Evolutionary conservation across 768 basidiomycete species (phyloP).

Genomic region (Serpula lacrymans): DNA sequence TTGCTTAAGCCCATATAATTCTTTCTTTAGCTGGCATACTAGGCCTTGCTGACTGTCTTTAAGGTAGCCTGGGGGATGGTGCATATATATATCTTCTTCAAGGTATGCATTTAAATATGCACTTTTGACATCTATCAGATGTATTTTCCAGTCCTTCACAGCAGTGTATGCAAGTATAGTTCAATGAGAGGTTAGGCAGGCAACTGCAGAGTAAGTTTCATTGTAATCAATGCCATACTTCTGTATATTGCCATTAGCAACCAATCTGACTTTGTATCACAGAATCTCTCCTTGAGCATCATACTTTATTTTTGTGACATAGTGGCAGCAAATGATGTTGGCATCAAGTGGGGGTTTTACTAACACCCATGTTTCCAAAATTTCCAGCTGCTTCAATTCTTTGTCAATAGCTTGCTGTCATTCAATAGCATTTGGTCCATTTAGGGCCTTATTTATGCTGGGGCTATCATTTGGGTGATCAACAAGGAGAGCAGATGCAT

Average conservation of each 20-base stretch:
- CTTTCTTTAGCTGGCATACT: constrained; percentile 14
- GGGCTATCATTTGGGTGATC: no score
- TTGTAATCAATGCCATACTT: constrained; percentile 15
- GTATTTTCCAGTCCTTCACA: constrained; percentile 27
- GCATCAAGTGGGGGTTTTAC: constrained; percentile 17
- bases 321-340: constrained; percentile 23
- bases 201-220: constrained; percentile 12
- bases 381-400: constrained; percentile 14
- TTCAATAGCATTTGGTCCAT: not conserved
- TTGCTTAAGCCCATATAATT: constrained; percentile 41
- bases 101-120: constrained; percentile 40
- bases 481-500: no score
- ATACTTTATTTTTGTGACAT: not conserved
- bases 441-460: no score
- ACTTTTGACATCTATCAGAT: constrained; percentile 39
- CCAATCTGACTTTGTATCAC: not conserved
- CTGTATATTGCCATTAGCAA: not conserved
- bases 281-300: constrained; percentile 1
- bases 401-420: constrained; percentile 6
- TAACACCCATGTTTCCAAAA: constrained; percentile 23
- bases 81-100: constrained; percentile 18
- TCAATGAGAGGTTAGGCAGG: constrained; percentile 6
- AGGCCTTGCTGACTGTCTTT: constrained; percentile 14
- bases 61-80: constrained; percentile 22
- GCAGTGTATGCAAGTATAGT: constrained; percentile 20